Conservation (phyloP, 2,329 filamentous ascomycete genomes). For the Pseudogymnoascus verrucosus region DNA sequence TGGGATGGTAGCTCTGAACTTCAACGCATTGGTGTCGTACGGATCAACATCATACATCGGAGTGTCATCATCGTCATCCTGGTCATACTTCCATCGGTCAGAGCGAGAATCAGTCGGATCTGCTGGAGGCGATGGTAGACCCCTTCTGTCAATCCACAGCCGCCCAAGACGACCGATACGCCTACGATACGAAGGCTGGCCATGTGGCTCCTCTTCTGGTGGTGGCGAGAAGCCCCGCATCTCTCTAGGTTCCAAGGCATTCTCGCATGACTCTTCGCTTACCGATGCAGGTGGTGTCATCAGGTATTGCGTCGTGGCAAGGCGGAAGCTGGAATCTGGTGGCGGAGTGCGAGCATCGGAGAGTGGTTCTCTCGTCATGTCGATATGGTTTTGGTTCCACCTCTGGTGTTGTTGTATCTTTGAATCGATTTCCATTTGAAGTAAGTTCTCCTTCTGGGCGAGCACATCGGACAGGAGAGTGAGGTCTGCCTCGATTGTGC, state of each 20-base stretch:
- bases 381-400: slow-evolving; percentile 86
- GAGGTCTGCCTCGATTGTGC: slow-evolving; percentile 70
- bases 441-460: slow-evolving; percentile 72
- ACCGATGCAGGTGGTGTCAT: slow-evolving; percentile 53
- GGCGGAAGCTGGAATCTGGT: slow-evolving; percentile 57
- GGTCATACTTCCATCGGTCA: slow-evolving; percentile 81
- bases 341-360: slow-evolving; percentile 64
- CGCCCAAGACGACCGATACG: slow-evolving; percentile 79
- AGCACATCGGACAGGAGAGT: slow-evolving; percentile 67
- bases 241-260: slow-evolving; percentile 22
- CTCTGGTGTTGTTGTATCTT: slow-evolving; percentile 82
- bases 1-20: slow-evolving; percentile 44
- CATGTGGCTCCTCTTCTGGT: slow-evolving; percentile 23
- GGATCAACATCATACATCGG: slow-evolving; percentile 70
- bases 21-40: slow-evolving; percentile 50
- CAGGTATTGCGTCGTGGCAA: slow-evolving; percentile 62
- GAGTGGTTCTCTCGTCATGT: slow-evolving; percentile 78
- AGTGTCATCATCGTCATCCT: slow-evolving; percentile 72
- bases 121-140: slow-evolving; percentile 48
- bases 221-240: slow-evolving; percentile 23
- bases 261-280: slow-evolving; percentile 27
- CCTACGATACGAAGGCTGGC: slow-evolving; percentile 63
- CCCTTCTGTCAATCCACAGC: slow-evolving; percentile 79
- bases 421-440: slow-evolving; percentile 73
- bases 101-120: slow-evolving; percentile 38